These are phyloP conservation scores for Saccharum spontaneum DNA, from an alignment of 176 grass and related monocot genomes.

Conservation along the genomic window DNA sequence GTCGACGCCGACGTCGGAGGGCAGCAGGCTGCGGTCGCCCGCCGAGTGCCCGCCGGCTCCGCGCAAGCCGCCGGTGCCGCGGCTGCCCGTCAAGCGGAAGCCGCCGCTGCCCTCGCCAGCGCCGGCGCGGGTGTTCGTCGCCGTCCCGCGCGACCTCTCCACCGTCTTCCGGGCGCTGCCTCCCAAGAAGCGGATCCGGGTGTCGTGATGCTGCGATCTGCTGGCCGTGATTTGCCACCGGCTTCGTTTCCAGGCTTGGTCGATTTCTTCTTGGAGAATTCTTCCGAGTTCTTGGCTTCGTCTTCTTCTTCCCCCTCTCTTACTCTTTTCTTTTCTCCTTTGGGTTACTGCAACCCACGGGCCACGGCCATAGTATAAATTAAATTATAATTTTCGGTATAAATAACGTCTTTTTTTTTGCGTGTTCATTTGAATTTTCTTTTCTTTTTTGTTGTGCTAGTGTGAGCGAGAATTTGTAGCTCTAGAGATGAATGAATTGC, in stretches of 20 bases:
- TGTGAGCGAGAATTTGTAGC: slow-evolving; percentile 38
- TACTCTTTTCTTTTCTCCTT: not conserved
- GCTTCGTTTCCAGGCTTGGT: slow-evolving; percentile 22
- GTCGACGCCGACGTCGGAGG: slow-evolving; percentile 63
- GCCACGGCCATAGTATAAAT: slow-evolving; percentile 45
- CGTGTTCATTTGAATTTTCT: not conserved
- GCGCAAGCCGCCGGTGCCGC: slow-evolving; percentile 43
- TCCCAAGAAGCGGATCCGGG: slow-evolving; percentile 76
- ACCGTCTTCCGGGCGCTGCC: slow-evolving; percentile 58
- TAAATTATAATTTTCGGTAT: slow-evolving; percentile 41
- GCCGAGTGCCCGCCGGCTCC: slow-evolving; percentile 59
- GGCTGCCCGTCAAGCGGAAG: slow-evolving; percentile 45
- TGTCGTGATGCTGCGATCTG: slow-evolving; percentile 34
- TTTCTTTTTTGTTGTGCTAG: not conserved
- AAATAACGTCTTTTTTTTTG: slow-evolving; percentile 45
- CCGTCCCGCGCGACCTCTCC: slow-evolving; percentile 59
- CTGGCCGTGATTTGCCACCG: slow-evolving; percentile 24
- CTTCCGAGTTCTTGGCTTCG: slow-evolving; percentile 33
- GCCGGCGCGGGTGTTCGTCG: slow-evolving; percentile 18
- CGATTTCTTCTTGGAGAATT: slow-evolving; percentile 44
- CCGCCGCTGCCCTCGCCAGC: slow-evolving; percentile 9
- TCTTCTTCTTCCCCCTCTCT: not conserved
- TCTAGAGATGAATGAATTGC: slow-evolving; percentile 37
- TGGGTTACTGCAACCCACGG: slow-evolving; percentile 7
- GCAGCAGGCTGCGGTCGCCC: slow-evolving; percentile 42